Evolutionary conservation across 2,329 filamentous ascomycete species (phyloP).

Genomic region (Davidsoniella neocaledoniae): DNA sequence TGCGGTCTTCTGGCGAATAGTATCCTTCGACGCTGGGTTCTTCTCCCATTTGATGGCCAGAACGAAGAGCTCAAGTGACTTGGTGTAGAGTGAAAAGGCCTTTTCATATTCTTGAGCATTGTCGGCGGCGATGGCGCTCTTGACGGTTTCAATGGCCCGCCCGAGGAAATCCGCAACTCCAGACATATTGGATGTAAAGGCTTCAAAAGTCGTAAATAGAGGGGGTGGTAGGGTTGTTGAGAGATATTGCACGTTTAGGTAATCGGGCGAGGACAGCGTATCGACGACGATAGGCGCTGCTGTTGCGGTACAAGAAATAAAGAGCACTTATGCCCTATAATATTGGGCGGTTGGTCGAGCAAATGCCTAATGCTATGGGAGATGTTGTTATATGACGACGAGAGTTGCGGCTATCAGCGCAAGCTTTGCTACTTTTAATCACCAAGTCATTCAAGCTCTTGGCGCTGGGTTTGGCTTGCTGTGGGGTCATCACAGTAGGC

Average conservation of each 20-base stretch:
- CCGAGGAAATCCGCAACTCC: slow-evolving; percentile 72
- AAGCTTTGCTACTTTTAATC: too few species aligned
- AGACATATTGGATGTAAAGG: slow-evolving; percentile 9
- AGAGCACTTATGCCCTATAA: too few species aligned
- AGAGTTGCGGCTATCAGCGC: too few species aligned
- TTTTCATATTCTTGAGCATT: slow-evolving; percentile 93
- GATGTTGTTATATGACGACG: too few species aligned
- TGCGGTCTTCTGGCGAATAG: slow-evolving; percentile 85
- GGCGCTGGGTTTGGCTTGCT: too few species aligned
- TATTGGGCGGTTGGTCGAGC: too few species aligned
- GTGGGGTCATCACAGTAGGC: too few species aligned
- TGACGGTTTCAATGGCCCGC: slow-evolving; percentile 89
- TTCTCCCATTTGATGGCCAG: slow-evolving; percentile 99
- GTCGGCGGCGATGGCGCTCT: slow-evolving; percentile 93
- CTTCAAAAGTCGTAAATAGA: not conserved
- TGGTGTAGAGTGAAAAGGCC: slow-evolving; percentile 91
- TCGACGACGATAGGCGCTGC: too few species aligned
- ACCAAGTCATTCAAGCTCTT: too few species aligned
- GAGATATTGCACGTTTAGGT: not conserved
- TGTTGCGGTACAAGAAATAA: too few species aligned
- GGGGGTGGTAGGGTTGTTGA: not conserved
- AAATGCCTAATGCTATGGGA: too few species aligned
- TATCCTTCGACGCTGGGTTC: slow-evolving; percentile 91
- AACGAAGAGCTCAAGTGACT: slow-evolving; percentile 94
- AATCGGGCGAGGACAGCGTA: too few species aligned